Evolutionary conservation across 1,139 yeast species (phyloP).

Genomic region (Pichia norvegensis): DNA sequence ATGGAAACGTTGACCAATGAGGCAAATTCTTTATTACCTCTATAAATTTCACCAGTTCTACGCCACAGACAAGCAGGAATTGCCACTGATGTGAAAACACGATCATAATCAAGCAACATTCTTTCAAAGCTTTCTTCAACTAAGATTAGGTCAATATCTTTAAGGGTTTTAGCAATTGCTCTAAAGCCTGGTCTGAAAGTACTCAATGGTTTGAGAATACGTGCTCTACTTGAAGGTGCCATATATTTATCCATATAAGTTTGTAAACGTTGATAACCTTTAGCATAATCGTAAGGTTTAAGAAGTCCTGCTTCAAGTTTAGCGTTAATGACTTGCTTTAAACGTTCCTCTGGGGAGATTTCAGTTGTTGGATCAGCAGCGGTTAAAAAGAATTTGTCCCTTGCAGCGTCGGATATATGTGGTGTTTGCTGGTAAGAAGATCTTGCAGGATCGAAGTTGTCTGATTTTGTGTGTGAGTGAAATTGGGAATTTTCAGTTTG

Average conservation of each 20-base stretch:
- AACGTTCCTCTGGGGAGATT: slow-evolving; percentile 87
- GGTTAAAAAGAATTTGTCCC: slow-evolving; percentile 88
- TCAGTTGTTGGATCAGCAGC: slow-evolving; percentile 98
- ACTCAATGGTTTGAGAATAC: slow-evolving; percentile 82
- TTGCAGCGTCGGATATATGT: slow-evolving; percentile 66
- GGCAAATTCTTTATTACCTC: slow-evolving; percentile 96
- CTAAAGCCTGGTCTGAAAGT: slow-evolving; percentile 90
- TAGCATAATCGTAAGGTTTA: slow-evolving; percentile 90
- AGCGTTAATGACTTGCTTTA: slow-evolving; percentile 93
- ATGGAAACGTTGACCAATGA: slow-evolving; percentile 87
- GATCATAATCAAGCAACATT: slow-evolving; percentile 85
- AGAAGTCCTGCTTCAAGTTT: slow-evolving; percentile 88
- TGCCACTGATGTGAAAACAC: slow-evolving; percentile 96
- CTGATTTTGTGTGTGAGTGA: slow-evolving; percentile 2
- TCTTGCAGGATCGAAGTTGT: background rate
- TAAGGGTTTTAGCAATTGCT: slow-evolving; percentile 83
- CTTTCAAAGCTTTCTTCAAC: slow-evolving; percentile 95
- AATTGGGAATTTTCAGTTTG: background rate
- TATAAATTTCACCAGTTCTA: slow-evolving; percentile 90
- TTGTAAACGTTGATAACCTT: slow-evolving; percentile 86
- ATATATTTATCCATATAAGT: slow-evolving; percentile 89
- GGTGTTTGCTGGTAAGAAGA: slow-evolving; percentile 27
- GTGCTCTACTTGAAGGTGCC: slow-evolving; percentile 75
- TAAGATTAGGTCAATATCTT: slow-evolving; percentile 83
- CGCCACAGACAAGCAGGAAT: slow-evolving; percentile 98